Evolutionary conservation across 164 flowering plant genomes (phyloP).

Genomic region (Stephania cephalantha): DNA sequence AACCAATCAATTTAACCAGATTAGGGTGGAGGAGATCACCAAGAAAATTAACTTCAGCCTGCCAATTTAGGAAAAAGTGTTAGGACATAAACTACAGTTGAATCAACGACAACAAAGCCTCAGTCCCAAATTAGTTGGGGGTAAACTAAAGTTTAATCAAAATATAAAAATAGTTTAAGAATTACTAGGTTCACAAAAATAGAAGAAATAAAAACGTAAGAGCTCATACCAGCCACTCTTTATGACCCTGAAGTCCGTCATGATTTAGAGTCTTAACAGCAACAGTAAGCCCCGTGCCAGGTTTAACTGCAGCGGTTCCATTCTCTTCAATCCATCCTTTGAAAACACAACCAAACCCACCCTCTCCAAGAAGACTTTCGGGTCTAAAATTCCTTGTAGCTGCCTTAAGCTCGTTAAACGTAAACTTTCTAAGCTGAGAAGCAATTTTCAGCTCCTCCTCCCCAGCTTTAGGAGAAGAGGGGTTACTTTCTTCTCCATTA

Average conservation of each 20-base stretch:
- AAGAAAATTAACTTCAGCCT: conserved; percentile 91
- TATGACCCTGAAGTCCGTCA: conserved; percentile 97
- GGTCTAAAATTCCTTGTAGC: conserved; percentile 93
- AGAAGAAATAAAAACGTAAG: conserved; percentile 1
- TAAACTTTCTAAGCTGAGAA: conserved; percentile 66
- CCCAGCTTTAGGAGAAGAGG: conserved; percentile 66
- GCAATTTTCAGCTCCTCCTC: conserved; percentile 86
- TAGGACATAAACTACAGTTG: neutral
- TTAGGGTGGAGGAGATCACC: conserved; percentile 83
- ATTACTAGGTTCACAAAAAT: neutral
- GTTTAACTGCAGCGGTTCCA: conserved; percentile 91
- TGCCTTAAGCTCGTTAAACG: conserved; percentile 76
- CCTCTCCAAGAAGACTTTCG: conserved; percentile 92
- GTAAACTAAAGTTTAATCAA: neutral
- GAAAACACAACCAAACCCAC: conserved; percentile 95
- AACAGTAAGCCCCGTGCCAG: conserved; percentile 94
- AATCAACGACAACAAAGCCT: neutral
- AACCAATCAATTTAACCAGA: conserved; percentile 80
- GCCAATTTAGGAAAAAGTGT: conserved; percentile 17
- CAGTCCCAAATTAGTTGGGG: no score
- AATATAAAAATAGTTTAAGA: no score
- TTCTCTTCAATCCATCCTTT: conserved; percentile 98
- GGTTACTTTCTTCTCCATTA: conserved; percentile 66
- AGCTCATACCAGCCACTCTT: conserved; percentile 85
- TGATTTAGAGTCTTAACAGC: conserved; percentile 95